Conservation (phyloP, 2,329 filamentous ascomycete species). For the Geosmithia morbida region DNA sequence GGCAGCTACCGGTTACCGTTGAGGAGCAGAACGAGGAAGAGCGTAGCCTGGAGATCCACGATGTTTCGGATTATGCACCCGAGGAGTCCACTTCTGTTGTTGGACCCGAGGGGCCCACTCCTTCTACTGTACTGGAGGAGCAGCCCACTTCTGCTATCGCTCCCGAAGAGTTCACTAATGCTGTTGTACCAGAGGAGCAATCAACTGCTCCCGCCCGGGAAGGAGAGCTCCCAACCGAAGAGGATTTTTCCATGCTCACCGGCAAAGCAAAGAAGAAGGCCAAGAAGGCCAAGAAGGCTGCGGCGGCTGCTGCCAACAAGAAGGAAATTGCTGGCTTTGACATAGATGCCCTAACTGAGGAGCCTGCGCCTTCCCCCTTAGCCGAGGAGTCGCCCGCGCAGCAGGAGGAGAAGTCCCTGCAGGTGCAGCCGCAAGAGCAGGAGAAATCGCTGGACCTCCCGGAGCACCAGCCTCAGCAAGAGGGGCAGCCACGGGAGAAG, state of each 20-base stretch:
- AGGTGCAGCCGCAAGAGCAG: background rate
- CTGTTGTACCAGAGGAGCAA: background rate
- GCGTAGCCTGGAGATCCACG: too few relatives aligned
- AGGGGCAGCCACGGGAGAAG: background rate
- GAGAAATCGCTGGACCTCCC: background rate
- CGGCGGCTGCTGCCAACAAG: conserved; percentile 1
- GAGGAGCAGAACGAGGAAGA: background rate
- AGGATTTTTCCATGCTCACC: conserved; percentile 2
- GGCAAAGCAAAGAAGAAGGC: conserved; percentile 4
- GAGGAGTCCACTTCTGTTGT: background rate
- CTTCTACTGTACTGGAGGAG: background rate
- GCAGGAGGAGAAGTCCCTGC: background rate
- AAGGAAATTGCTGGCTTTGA: conserved; percentile 1
- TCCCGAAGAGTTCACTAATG: background rate
- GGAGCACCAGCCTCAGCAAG: conserved; percentile 1
- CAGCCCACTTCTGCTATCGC: background rate
- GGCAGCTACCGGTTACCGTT: background rate
- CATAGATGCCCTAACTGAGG: background rate
- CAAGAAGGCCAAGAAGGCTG: conserved; percentile 3
- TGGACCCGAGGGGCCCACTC: background rate
- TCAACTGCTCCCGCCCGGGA: background rate
- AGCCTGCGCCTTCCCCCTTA: background rate
- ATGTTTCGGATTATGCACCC: background rate
- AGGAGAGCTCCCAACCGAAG: background rate
- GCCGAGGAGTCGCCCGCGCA: background rate